A percentile compares a stretch with the other conserved stretches of the same genome.
phyloP scores from a whole-genome alignment of 495 filamentous ascomycete species.

The Peziza echinospora region DNA sequence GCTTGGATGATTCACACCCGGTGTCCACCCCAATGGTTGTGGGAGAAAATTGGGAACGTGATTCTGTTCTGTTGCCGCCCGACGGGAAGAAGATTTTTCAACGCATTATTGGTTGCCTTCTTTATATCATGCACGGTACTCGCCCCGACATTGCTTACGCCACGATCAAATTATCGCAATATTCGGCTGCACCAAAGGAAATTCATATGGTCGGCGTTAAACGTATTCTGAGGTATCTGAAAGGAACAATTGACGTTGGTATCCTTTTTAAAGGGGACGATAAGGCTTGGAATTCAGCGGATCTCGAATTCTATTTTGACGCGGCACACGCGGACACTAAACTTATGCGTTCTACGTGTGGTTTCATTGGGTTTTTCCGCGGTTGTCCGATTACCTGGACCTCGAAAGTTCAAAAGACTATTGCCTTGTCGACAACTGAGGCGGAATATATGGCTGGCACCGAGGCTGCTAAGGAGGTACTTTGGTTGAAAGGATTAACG shows the following conservation, averaged over 20 bases:
- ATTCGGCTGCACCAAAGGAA: not conserved
- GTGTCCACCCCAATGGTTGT: not conserved
- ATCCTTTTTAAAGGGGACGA: too few relatives aligned
- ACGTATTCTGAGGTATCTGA: not conserved
- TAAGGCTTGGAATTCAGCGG: too few relatives aligned
- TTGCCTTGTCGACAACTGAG: not conserved
- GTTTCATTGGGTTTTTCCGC: too few relatives aligned
- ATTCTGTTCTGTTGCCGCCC: not conserved
- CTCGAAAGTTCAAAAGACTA: not conserved
- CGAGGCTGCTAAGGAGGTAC: not conserved
- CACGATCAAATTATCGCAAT: not conserved
- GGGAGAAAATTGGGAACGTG: not conserved
- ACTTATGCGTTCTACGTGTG: too few relatives aligned
- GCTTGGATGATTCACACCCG: too few relatives aligned
- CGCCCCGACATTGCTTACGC: not conserved
- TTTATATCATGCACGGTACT: not conserved
- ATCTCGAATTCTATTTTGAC: too few relatives aligned
- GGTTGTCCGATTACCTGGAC: too few relatives aligned
- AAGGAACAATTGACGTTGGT: too few relatives aligned
- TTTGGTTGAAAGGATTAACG: not conserved
- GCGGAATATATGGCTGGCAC: conserved; percentile 1
- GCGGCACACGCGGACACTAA: too few relatives aligned
- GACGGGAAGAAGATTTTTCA: not conserved
- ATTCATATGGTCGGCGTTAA: not conserved
- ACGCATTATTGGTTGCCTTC: not conserved